Evolutionary conservation across 495 filamentous ascomycete genomes (phyloP).

Genomic region (Neurospora pannonica): DNA sequence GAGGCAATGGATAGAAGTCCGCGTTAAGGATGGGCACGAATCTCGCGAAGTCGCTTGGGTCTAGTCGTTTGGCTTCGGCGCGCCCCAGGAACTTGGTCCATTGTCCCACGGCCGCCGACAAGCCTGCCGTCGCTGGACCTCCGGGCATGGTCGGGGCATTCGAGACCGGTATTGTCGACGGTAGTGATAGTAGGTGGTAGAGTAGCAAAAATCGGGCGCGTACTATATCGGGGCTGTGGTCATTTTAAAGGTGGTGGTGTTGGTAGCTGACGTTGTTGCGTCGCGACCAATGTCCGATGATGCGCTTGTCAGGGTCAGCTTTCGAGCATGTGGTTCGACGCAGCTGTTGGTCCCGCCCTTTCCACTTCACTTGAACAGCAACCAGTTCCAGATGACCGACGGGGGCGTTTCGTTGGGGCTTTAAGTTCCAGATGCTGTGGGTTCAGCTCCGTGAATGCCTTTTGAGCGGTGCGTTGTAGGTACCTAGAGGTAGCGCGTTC

Average conservation of each 20-base stretch:
- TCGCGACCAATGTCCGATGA: background rate
- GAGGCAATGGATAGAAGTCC: slow-evolving; percentile 33
- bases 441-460: background rate
- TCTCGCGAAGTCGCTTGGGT: slow-evolving; percentile 34
- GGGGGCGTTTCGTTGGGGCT: background rate
- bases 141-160: slow-evolving; percentile 11
- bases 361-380: background rate
- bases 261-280: background rate
- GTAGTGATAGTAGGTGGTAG: background rate
- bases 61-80: slow-evolving; percentile 38
- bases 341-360: background rate
- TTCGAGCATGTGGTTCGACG: background rate
- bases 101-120: slow-evolving; percentile 19
- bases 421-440: background rate
- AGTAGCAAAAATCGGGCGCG: background rate
- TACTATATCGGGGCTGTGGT: background rate
- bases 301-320: background rate
- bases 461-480: background rate
- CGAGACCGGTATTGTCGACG: background rate
- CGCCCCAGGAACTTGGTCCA: slow-evolving; percentile 41
- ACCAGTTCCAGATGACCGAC: background rate
- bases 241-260: background rate
- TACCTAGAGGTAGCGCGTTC: background rate
- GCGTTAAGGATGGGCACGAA: slow-evolving; percentile 29
- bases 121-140: slow-evolving; percentile 3